Base-by-base conservation (phyloP, 129 eudicot species). In the Kitagawia praeruptora region DNA sequence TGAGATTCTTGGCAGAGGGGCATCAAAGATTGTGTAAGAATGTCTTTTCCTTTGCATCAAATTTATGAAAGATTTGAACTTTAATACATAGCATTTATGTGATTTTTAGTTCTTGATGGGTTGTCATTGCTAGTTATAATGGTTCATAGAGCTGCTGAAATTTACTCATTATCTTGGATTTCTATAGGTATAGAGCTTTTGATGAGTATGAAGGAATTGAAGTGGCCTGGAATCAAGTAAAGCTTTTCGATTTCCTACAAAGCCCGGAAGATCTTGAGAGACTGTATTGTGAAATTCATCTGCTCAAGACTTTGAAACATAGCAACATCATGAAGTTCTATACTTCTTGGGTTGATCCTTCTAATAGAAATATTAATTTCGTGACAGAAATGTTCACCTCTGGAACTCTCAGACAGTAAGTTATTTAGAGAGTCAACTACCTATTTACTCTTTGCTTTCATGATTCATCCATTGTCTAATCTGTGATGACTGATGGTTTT, bases 341-440 rank as follows among this genome's bases (percentile, higher is more conserved):
- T 75, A 87, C 93, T 82, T 96, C 95, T 47, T 96, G 99, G 99
- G 99, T 96, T 80, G 99, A 96, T 84, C 80, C 89, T 21, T 85
- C 81, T 25, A 92, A 85, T 74, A 86, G 96, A 80, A 95, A 92
- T 86, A 92, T 95, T 82, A 95, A 95, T 49, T 89, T 95, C 80
- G 95, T 96, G 47, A 96, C 99, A 31, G 99, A 96, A 83, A 89
- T 96, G 96, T 96, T 96, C 86, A 96, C 99, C 66, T 96, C 99
- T 70, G 99, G 99, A 53, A 92, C 97, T 56, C 94, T 95, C 80
- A 90, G 98, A 78, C 98, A 95, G 98, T 94, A 90, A 86, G 98
- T 91, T 21, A 4, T 31, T 69, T 11, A 8, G 38, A 3, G 67
- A 39, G 28, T 19, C 34, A 28, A 46, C 4, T 46, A 48, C 14